Percentiles rank a stretch among this genome's conserved stretches.
These are phyloP conservation scores for Apophysomyces sp. DNA, from an alignment of 371 early-diverging fungal species.

Conservation along the genomic window DNA sequence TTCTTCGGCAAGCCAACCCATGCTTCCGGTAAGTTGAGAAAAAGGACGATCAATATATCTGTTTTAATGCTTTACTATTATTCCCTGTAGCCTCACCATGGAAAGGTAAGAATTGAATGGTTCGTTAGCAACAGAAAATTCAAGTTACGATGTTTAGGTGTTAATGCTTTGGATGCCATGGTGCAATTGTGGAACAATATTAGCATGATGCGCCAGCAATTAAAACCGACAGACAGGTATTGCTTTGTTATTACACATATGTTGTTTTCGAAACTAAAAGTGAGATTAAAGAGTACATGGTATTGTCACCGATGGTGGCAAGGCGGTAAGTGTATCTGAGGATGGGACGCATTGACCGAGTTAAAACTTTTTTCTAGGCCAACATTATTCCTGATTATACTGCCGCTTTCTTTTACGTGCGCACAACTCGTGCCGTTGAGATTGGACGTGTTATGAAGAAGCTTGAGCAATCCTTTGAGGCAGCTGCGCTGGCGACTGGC, in stretches of 20 bases:
- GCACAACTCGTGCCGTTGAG: conserved; percentile 52
- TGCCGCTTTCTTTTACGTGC: conserved; percentile 58
- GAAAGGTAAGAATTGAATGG: conserved; percentile 46
- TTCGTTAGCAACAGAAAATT: neutral
- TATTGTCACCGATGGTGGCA: conserved; percentile 54
- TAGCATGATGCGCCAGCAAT: conserved; percentile 68
- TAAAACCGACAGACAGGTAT: conserved; percentile 45
- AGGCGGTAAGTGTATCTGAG: conserved; percentile 55
- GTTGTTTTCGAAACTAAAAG: neutral
- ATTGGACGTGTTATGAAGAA: conserved; percentile 50
- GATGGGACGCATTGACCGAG: neutral
- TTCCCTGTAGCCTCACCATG: conserved; percentile 50
- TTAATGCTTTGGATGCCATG: conserved; percentile 72
- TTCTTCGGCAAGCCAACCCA: conserved; percentile 63
- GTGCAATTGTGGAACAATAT: conserved; percentile 54
- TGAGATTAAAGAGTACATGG: conserved; percentile 62
- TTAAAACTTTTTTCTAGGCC: conserved; percentile 24
- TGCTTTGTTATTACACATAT: neutral
- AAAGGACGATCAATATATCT: neutral
- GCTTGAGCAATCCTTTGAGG: conserved; percentile 59
- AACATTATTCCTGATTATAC: conserved; percentile 69
- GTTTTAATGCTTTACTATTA: neutral
- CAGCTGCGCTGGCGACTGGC: conserved; percentile 73
- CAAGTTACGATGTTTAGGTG: conserved; percentile 6
- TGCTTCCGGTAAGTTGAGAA: conserved; percentile 28